A percentile compares a stretch with the other conserved stretches of the same genome.
phyloP scores from a whole-genome alignment of 345 rosid species.

The Cardamine chenopodiifolia region DNA sequence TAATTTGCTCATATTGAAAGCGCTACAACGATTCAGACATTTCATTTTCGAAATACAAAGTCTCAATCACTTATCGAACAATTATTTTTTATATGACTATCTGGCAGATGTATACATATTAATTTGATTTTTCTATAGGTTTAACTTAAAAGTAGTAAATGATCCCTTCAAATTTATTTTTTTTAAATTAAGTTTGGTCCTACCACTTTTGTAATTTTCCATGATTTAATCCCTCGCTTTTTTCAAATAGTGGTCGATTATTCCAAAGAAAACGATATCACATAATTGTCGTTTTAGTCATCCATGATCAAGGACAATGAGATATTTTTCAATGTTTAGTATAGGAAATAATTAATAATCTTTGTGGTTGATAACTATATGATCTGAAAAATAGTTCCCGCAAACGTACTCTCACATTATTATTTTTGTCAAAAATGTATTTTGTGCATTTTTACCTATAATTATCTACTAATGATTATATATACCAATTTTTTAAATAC shows the following conservation, averaged over 20 bases:
- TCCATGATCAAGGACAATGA: background rate
- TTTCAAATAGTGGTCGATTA: constrained; percentile 21
- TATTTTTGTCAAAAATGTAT: background rate
- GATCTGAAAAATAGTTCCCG: background rate
- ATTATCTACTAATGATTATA: background rate
- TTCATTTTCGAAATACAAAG: background rate
- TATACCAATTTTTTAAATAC: background rate
- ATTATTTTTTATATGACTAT: constrained; percentile 2
- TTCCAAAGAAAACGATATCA: constrained; percentile 20
- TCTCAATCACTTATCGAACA: constrained; percentile 12
- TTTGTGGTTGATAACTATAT: background rate
- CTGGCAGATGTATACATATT: constrained; percentile 10
- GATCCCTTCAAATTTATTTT: background rate
- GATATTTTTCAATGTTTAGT: background rate
- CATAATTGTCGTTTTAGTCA: background rate
- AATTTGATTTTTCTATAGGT: background rate
- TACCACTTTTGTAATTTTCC: constrained; percentile 20
- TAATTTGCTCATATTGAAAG: background rate
- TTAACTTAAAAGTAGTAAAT: background rate
- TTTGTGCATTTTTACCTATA: background rate
- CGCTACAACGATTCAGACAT: background rate
- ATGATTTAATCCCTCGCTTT: constrained; percentile 16
- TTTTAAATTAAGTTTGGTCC: constrained; percentile 28
- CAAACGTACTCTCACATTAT: background rate
- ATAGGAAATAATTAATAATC: background rate